Percentiles rank a stretch among this genome's conserved stretches.
These are phyloP conservation scores for Ustilago tritici DNA, from an alignment of 1,284 basidiomycete genomes.

Conservation along the genomic window DNA sequence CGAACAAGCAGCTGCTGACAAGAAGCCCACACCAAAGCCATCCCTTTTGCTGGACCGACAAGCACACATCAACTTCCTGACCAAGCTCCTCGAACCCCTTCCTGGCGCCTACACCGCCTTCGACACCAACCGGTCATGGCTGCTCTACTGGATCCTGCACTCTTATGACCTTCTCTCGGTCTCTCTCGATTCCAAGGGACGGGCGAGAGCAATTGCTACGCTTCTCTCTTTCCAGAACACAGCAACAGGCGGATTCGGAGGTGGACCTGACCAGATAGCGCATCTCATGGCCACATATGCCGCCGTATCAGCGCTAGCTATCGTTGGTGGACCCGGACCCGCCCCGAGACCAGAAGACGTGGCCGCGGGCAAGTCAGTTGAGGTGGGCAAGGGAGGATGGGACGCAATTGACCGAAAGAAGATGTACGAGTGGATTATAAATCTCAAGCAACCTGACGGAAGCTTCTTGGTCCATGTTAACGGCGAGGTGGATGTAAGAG, in stretches of 20 bases:
- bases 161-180: conserved; percentile 61
- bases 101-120: conserved; percentile 63
- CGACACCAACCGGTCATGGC: conserved; percentile 67
- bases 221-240: conserved; percentile 66
- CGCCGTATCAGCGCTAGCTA: conserved; percentile 83
- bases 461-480: conserved; percentile 89
- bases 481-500: conserved; percentile 92
- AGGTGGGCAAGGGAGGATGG: conserved; percentile 67
- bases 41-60: conserved; percentile 53
- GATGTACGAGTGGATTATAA: conserved; percentile 90
- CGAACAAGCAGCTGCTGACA: conserved; percentile 7
- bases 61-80: conserved; percentile 62
- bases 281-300: conserved; percentile 94
- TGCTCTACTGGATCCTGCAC: conserved; percentile 67
- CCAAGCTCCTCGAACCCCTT: conserved; percentile 60
- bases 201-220: conserved; percentile 62
- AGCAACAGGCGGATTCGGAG: conserved; percentile 82
- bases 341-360: conserved; percentile 52
- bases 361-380: conserved; percentile 73
- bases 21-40: conserved; percentile 19
- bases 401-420: conserved; percentile 72
- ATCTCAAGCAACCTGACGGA: conserved; percentile 91
- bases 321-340: conserved; percentile 77
- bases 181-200: conserved; percentile 47
- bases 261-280: conserved; percentile 86